A percentile compares a stretch with the other conserved stretches of the same genome.
phyloP scores from a whole-genome alignment of 108 stramenopile genomes.

The Skeletonema costatum region DNA sequence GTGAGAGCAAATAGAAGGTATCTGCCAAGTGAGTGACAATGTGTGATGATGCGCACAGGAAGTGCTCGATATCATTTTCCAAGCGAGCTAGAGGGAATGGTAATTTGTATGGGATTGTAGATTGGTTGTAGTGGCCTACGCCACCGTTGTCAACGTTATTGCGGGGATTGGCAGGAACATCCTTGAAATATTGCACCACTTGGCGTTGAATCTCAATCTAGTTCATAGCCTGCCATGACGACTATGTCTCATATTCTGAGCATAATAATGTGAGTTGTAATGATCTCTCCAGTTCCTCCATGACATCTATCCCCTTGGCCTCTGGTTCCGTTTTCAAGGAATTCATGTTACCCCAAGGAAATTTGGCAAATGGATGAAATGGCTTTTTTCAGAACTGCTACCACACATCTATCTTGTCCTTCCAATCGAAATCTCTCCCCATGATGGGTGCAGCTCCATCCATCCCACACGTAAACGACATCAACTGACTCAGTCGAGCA shows the following conservation, averaged over 20 bases:
- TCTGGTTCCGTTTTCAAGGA: slow-evolving; percentile 69
- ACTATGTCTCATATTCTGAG: slow-evolving; percentile 85
- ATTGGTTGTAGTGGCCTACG: slow-evolving; percentile 14
- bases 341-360: slow-evolving; percentile 83
- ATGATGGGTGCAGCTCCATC: slow-evolving; percentile 42
- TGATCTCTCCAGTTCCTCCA: slow-evolving; percentile 67
- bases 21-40: slow-evolving; percentile 81
- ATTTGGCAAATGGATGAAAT: slow-evolving; percentile 62
- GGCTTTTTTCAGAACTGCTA: slow-evolving; percentile 56
- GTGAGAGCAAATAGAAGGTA: slow-evolving; percentile 56
- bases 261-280: slow-evolving; percentile 85
- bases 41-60: slow-evolving; percentile 75
- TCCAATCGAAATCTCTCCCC: slow-evolving; percentile 28
- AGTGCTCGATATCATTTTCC: slow-evolving; percentile 69
- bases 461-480: slow-evolving; percentile 70
- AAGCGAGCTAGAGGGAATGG: slow-evolving; percentile 59
- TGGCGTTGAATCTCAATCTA: slow-evolving; percentile 73
- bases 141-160: background rate
- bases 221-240: slow-evolving; percentile 85
- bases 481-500: slow-evolving; percentile 69
- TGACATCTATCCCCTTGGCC: slow-evolving; percentile 58
- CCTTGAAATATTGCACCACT: slow-evolving; percentile 63
- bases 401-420: background rate
- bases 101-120: slow-evolving; percentile 37
- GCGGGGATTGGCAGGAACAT: slow-evolving; percentile 64